Conservation (phyloP, 2,329 filamentous ascomycete species). For the Bipolaris oryzae region DNA sequence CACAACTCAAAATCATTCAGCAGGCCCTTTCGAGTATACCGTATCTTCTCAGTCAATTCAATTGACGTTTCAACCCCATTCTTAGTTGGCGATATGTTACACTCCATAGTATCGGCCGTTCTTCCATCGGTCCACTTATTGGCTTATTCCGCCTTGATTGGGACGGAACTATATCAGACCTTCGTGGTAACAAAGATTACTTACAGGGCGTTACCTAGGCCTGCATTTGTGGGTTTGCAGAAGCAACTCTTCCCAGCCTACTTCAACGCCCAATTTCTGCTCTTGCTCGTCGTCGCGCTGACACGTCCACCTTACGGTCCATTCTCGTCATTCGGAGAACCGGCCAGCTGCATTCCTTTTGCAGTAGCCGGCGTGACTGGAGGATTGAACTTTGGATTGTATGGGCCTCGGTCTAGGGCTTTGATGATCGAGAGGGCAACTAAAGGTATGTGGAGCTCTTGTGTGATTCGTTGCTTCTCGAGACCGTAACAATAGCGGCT, state of each 20-base stretch:
- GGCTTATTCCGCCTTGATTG: conserved; percentile 49
- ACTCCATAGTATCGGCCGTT: neutral
- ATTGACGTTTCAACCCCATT: neutral
- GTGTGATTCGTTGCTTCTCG: no score
- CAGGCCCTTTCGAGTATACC: neutral
- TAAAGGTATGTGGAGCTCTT: conserved; percentile 25
- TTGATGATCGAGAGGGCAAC: conserved; percentile 46
- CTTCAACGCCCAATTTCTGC: conserved; percentile 46
- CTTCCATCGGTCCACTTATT: conserved; percentile 47
- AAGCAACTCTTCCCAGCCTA: conserved; percentile 51
- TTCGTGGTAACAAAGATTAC: conserved; percentile 52
- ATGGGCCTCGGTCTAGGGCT: conserved; percentile 43
- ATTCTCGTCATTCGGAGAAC: conserved; percentile 30
- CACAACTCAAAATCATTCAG: neutral
- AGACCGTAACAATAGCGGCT: neutral
- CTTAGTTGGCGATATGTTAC: neutral
- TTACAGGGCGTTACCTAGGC: conserved; percentile 43
- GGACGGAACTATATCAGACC: conserved; percentile 49
- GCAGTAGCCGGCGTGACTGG: conserved; percentile 40
- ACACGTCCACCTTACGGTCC: conserved; percentile 46
- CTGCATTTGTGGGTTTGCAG: conserved; percentile 49
- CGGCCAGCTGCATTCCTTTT: conserved; percentile 35
- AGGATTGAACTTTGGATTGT: conserved; percentile 46
- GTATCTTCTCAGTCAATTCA: neutral
- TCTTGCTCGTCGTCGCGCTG: conserved; percentile 43